Conservation (phyloP, 2,329 filamentous ascomycete genomes). For the Didymella pomorum region DNA sequence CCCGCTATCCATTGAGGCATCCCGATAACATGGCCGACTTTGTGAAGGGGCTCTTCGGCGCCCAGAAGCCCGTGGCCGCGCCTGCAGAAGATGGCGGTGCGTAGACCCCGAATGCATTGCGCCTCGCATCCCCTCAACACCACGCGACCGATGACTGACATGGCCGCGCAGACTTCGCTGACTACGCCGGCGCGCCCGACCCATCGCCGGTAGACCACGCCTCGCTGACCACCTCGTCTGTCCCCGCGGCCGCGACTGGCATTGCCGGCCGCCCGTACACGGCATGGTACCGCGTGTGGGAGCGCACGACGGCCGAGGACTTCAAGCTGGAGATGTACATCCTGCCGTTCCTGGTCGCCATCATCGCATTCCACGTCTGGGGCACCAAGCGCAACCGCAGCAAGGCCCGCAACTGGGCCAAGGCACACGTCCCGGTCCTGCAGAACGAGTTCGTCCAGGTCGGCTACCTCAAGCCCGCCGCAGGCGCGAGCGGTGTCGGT, state of each 20-base stretch:
- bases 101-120: constrained; percentile 37
- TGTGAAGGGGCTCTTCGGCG: constrained; percentile 74
- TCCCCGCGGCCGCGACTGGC: constrained; percentile 49
- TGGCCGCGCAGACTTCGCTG: constrained; percentile 79
- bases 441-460: constrained; percentile 85
- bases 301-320: constrained; percentile 82
- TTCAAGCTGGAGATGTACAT: constrained; percentile 90
- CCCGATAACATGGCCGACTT: constrained; percentile 57
- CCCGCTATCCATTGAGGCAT: constrained; percentile 24
- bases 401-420: constrained; percentile 82
- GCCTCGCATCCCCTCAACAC: constrained; percentile 19
- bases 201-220: constrained; percentile 63
- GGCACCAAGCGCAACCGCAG: constrained; percentile 80
- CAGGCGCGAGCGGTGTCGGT: constrained; percentile 56
- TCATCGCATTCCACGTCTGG: constrained; percentile 81
- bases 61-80: constrained; percentile 67
- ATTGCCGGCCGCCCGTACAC: constrained; percentile 72
- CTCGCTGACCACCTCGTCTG: constrained; percentile 49
- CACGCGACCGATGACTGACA: constrained; percentile 19
- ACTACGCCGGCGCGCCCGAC: constrained; percentile 83
- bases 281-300: constrained; percentile 96
- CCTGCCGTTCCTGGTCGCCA: constrained; percentile 74
- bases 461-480: constrained; percentile 69
- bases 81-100: constrained; percentile 74
- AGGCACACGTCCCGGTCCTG: constrained; percentile 74